These are phyloP conservation scores for Neurospora sublineolata DNA, from an alignment of 495 filamentous ascomycete species.

Conservation along the genomic window DNA sequence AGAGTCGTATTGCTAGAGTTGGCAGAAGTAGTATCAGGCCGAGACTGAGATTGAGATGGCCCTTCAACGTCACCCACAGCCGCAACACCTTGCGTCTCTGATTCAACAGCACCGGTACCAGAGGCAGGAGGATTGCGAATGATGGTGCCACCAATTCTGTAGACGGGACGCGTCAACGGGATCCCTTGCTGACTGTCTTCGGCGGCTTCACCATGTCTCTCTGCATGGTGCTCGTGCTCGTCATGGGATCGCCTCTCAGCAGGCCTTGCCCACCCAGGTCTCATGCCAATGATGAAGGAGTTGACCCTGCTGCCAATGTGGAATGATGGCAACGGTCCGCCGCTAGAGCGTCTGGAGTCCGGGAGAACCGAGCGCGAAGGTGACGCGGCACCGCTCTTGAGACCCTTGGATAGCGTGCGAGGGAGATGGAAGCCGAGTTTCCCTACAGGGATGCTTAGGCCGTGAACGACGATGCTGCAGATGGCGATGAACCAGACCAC, in stretches of 20 bases:
- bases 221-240: neutral
- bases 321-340: slow-evolving; percentile 9
- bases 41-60: neutral
- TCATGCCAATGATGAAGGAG: slow-evolving; percentile 20
- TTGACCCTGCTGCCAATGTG: slow-evolving; percentile 14
- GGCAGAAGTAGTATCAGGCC: neutral
- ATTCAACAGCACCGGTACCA: neutral
- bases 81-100: neutral
- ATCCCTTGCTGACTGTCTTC: neutral
- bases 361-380: slow-evolving; percentile 4
- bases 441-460: slow-evolving; percentile 71
- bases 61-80: neutral
- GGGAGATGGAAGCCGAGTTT: slow-evolving; percentile 75
- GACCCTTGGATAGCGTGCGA: slow-evolving; percentile 53
- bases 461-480: slow-evolving; percentile 83
- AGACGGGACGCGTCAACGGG: slow-evolving; percentile 30
- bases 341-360: neutral
- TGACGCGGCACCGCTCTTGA: slow-evolving; percentile 1
- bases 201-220: neutral
- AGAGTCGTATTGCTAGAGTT: neutral
- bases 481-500: slow-evolving; percentile 81
- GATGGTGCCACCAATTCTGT: slow-evolving; percentile 34
- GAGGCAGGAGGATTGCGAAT: slow-evolving; percentile 7
- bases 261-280: neutral
- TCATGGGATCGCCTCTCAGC: neutral